Evolutionary conservation across 2,329 filamentous ascomycete genomes (phyloP), one percentile per base, ranked within the genome.

Genomic region (Cladophialophora exuberans): DNA sequence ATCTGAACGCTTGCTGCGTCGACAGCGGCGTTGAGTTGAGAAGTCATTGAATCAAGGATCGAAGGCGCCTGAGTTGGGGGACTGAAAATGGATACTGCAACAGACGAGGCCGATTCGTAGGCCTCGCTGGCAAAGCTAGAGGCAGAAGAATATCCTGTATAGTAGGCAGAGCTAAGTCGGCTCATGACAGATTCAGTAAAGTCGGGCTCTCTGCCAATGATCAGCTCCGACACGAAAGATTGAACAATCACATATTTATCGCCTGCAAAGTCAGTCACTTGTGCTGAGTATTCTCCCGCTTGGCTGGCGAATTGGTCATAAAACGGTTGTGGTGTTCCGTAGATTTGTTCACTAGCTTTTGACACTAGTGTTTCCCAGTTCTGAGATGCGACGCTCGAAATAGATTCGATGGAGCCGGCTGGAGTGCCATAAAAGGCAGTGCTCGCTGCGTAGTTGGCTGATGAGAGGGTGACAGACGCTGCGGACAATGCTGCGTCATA

Each of bases 111-210:
- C 3, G 76, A 73, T 15, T 68, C 72, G 54, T 74, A 74, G 11
- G 70, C 72, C 22, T 79, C 76, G 47, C 73, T 77, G 9, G 79
- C 78, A 45, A 79, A 78, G 54, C 79, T 83, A 7, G 75, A 81
- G 18, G 76, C 80, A 3, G 79, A 79, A 0, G 63, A 66, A 47
- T 68, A 68, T 13, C 84, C 87, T 0, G 85, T 89, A 20, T 84
- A 83, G 66, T 93, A 94, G 0, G 84, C 88, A 2, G 82, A 85
- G 52, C 83, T 82, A 10, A 96, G 79, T 47, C 87, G 83, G 48
- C 77, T 83, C 72, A 90, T 84, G 2, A 93, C 87, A 56, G 88
- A 91, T 66, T 95, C 88, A 0, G 87, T 91, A 65, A 90, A 95
- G 11, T 85, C 84, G 0, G 89, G 86, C 67, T 95, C 90, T 69